phyloP scores from a whole-genome alignment of 2,329 filamentous ascomycete species.

The Trichoderma aggressivum region DNA sequence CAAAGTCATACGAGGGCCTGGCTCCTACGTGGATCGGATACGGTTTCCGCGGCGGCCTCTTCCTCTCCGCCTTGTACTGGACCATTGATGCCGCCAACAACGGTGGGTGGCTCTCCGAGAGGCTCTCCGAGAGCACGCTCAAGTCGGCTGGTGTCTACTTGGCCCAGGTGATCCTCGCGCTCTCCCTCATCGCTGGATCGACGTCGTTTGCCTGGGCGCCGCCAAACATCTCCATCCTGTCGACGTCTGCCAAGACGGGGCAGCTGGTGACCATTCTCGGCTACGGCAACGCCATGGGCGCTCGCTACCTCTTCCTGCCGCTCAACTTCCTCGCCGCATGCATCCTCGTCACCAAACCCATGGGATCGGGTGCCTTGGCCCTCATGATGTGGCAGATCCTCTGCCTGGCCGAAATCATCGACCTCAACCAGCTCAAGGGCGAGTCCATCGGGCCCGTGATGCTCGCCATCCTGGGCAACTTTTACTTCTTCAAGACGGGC shows the following conservation, averaged over 20 bases:
- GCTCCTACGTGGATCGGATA: constrained; percentile 81
- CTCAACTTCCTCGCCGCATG: constrained; percentile 74
- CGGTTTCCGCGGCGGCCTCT: constrained; percentile 70
- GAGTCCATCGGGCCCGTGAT: constrained; percentile 79
- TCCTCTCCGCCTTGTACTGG: constrained; percentile 82
- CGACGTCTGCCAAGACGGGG: constrained; percentile 42
- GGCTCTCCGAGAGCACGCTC: constrained; percentile 55
- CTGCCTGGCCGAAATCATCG: constrained; percentile 64
- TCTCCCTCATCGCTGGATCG: constrained; percentile 79
- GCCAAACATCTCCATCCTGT: constrained; percentile 73
- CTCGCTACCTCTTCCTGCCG: constrained; percentile 81
- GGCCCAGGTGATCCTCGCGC: constrained; percentile 74
- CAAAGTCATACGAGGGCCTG: constrained; percentile 81
- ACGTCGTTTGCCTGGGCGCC: constrained; percentile 83
- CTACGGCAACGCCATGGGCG: constrained; percentile 89
- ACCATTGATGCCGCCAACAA: constrained; percentile 85
- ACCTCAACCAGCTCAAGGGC: constrained; percentile 58
- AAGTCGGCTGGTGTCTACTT: constrained; percentile 74
- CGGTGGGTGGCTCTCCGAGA: constrained; percentile 67
- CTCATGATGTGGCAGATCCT: constrained; percentile 87
- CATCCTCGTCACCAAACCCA: constrained; percentile 84
- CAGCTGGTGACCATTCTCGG: constrained; percentile 74
- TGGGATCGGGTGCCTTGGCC: constrained; percentile 82
- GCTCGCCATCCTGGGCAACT: constrained; percentile 83
- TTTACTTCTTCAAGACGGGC: constrained; percentile 96